Percentiles rank a stretch among this genome's conserved stretches.
Evolutionary conservation across 345 rosid genomes (phyloP).

Genomic region (Populus ilicifolia): DNA sequence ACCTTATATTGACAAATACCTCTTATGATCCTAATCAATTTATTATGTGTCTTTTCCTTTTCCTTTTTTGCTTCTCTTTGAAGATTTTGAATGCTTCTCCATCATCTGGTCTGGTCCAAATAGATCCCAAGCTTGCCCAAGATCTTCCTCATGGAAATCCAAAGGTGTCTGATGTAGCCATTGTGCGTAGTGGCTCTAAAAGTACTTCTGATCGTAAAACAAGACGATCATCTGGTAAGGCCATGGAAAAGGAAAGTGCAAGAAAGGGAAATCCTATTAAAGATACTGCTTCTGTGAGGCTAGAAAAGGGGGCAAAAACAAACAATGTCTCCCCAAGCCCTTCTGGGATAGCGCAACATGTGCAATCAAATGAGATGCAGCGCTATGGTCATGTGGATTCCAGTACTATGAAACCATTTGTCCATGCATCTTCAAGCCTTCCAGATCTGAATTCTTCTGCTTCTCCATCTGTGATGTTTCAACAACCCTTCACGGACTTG

Average conservation of each 20-base stretch:
- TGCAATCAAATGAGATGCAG: conserved; percentile 61
- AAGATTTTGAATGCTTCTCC: conserved; percentile 61
- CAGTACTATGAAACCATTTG: conserved; percentile 43
- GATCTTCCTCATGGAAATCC: conserved; percentile 34
- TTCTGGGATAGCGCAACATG: conserved; percentile 40
- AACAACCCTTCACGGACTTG: conserved; percentile 88
- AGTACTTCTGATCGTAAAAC: conserved; percentile 63
- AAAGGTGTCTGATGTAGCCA: conserved; percentile 33
- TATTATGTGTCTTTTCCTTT: neutral
- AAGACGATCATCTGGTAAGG: conserved; percentile 59
- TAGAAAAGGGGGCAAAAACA: conserved; percentile 49
- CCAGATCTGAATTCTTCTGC: conserved; percentile 66
- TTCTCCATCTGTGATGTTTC: conserved; percentile 50
- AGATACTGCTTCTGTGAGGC: conserved; percentile 38
- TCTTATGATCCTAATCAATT: neutral
- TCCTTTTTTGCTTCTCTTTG: conserved; percentile 19
- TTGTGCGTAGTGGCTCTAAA: conserved; percentile 38
- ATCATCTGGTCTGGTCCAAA: conserved; percentile 41
- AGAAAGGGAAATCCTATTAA: conserved; percentile 49
- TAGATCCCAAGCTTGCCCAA: conserved; percentile 37
- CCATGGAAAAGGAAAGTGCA: conserved; percentile 53
- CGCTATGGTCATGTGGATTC: conserved; percentile 44
- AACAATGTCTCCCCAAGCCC: conserved; percentile 40
- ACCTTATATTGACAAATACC: neutral
- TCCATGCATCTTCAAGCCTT: conserved; percentile 49